Base-by-base conservation (phyloP, 352 stramenopile species). In the Globisporangium viniferum region DNA sequence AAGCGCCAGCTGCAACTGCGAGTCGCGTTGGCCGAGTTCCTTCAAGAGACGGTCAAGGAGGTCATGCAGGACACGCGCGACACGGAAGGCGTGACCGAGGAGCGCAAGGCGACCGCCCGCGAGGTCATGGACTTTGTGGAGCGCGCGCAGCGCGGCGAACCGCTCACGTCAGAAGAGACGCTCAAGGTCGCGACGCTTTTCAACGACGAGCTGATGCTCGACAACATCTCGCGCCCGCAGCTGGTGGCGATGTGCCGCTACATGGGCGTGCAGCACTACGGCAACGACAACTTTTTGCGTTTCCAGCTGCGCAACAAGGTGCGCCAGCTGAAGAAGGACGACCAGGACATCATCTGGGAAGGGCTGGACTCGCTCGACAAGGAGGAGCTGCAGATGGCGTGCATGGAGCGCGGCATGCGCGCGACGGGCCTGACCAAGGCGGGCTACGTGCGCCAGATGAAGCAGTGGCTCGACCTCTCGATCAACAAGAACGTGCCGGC, bases 261-360 rank as follows among this genome's bases (percentile, higher is more conserved):
- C 79, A 99, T 99, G 97, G 90, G 90, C 24, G 90, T 99, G 49
- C 81, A 96, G 67, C 92, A 96, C 31, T 99, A 98, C 79, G 97
- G 41, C 39, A 95, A 96, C 62, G 97, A 99, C 80, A 94, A 94
- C 64, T 92, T 99, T 60, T 77, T 99, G 67, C 89, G 97, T 67
- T 99, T 99, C 71, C 97, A 98, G 78, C 67, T 94, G 61, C 90
- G 97, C 36, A 96, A 95, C 71, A 91, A 91, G 58, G 96, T 99
- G 68, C 80, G 93, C 58, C 84, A 91, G 64, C 76, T 99, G 14
- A 98, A 98, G 75, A 98, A 99, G 75, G 98, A 99, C 78, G 98
- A 99, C 77, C 95, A 99, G 75, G 89, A 98, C 60, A 99, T 99
- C 77, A 90, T 99, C 64, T 99, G 95, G 94, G 98, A 99, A 86